A percentile compares a stretch with the other conserved stretches of the same genome.
Evolutionary conservation across 345 rosid genomes (phyloP).

Genomic region (Dimocarpus longan): DNA sequence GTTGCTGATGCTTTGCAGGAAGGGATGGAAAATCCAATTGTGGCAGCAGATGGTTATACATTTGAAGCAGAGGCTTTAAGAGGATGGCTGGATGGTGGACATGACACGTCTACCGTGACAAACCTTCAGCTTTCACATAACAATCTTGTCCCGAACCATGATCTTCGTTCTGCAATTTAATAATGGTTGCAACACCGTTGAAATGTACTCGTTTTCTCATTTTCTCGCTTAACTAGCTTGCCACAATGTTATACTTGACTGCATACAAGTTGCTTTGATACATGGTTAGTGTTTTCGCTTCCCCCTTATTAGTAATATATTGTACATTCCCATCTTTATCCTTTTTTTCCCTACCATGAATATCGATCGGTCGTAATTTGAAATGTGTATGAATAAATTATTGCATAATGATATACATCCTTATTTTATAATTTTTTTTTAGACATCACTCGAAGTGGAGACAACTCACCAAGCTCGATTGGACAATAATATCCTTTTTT

Average conservation of each 20-base stretch:
- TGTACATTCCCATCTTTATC: too few relatives aligned
- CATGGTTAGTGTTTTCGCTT: too few relatives aligned
- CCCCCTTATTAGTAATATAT: too few relatives aligned
- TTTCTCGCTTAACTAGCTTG: neutral
- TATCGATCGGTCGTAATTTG: too few relatives aligned
- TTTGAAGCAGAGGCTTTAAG: conserved; percentile 65
- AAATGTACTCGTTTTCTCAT: neutral
- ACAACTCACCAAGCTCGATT: too few relatives aligned
- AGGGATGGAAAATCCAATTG: conserved; percentile 73
- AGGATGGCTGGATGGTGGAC: conserved; percentile 75
- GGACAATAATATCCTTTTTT: too few relatives aligned
- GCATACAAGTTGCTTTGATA: too few relatives aligned
- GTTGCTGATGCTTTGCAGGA: conserved; percentile 46
- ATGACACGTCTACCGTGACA: conserved; percentile 73
- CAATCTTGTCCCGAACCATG: conserved; percentile 64
- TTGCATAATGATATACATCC: too few relatives aligned
- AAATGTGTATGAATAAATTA: too few relatives aligned
- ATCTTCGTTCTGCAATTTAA: conserved; percentile 71
- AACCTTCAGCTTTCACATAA: conserved; percentile 48
- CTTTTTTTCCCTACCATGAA: too few relatives aligned
- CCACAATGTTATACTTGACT: neutral
- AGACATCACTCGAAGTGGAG: too few relatives aligned
- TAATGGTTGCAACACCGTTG: conserved; percentile 57
- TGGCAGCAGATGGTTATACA: conserved; percentile 85
- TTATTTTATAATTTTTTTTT: too few relatives aligned